These are phyloP conservation scores for Colletotrichum paranaense DNA, from an alignment of 2,329 filamentous ascomycete species.

Conservation along the genomic window DNA sequence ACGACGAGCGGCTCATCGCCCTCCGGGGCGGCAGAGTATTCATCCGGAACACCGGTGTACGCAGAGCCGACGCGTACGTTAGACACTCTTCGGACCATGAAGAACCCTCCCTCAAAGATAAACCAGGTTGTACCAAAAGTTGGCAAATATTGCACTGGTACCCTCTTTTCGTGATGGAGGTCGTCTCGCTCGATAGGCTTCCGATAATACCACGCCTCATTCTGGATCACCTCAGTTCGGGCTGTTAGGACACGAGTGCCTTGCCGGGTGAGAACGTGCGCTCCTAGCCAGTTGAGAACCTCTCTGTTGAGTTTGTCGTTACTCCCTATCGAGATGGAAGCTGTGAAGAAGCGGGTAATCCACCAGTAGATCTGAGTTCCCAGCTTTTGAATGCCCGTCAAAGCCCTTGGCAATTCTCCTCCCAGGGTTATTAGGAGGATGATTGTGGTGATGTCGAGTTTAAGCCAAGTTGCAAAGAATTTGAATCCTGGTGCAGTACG, in stretches of 20 bases:
- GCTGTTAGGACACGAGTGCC: constrained; percentile 48
- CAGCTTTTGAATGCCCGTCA: constrained; percentile 43
- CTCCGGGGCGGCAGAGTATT: constrained; percentile 46
- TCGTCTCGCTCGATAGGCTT: constrained; percentile 44
- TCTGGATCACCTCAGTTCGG: constrained; percentile 44
- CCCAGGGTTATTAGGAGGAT: constrained; percentile 47
- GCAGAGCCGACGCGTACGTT: constrained; percentile 22
- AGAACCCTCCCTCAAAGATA: constrained; percentile 45
- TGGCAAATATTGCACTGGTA: constrained; percentile 50
- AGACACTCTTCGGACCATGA: constrained; percentile 48
- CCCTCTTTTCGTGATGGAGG: constrained; percentile 46
- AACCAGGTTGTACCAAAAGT: constrained; percentile 52
- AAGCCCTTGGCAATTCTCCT: constrained; percentile 46
- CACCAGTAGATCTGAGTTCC: constrained; percentile 48
- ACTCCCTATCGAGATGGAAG: constrained; percentile 50
- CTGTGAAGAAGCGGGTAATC: constrained; percentile 49
- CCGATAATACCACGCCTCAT: constrained; percentile 46
- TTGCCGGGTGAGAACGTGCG: constrained; percentile 45
- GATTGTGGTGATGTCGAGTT: constrained; percentile 47
- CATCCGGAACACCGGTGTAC: constrained; percentile 41
- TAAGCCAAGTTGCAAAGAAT: constrained; percentile 48
- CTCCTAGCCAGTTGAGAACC: constrained; percentile 51
- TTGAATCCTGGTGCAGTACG: constrained; percentile 36
- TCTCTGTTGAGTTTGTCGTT: constrained; percentile 51
- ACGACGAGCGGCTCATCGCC: constrained; percentile 52